Evolutionary conservation across 2,329 filamentous ascomycete genomes (phyloP), one percentile per base, ranked within the genome.

Genomic region (Didymellaceae sp.): DNA sequence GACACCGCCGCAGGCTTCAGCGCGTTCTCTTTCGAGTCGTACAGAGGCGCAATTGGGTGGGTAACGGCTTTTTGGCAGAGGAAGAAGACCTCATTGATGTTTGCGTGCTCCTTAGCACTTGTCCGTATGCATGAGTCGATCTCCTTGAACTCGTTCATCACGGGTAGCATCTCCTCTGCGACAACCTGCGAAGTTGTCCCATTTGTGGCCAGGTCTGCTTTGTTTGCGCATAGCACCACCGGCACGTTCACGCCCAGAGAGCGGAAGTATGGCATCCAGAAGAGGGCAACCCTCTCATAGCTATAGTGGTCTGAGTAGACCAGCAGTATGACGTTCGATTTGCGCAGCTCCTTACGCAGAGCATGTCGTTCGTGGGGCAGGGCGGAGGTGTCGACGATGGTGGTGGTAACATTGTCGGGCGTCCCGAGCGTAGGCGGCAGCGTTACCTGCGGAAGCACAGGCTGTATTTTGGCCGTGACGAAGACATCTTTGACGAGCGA

Each of bases 291-390:
- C 28, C 94, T 83, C 72, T 99, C 94, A 77, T 97, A 99, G 81
- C 92, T 97, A 79, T 99, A 99, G 76, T 97, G 93, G 73, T 99
- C 94, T 60, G 92, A 92, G 74, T 99, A 99, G 45, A 99, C 92
- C 33, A 99, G 85, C 14, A 97, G 82, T 58, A 99, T 97, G 61
- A 97, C 93, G 72, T 97, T 99, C 67, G 89, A 94, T 74, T 97
- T 97, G 58, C 94, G 87, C 55, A 99, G 92, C 77, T 97, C 94
- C 71, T 94, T 94, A 55, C 92, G 88, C 52, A 99, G 80, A 14
- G 87, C 92, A 52, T 88, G 90, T 61, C 94, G 87, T 71, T 99
- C 93, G 74, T 97, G 92, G 1, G 94, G 94, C 8, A 96, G 84
- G 28, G 94, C 91, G 2, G 93, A 97, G 24, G 94, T 99, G 75